A percentile compares a stretch with the other conserved stretches of the same genome.
Conservation (phyloP, 306 rosid species). For the Rubus parviflorus region DNA sequence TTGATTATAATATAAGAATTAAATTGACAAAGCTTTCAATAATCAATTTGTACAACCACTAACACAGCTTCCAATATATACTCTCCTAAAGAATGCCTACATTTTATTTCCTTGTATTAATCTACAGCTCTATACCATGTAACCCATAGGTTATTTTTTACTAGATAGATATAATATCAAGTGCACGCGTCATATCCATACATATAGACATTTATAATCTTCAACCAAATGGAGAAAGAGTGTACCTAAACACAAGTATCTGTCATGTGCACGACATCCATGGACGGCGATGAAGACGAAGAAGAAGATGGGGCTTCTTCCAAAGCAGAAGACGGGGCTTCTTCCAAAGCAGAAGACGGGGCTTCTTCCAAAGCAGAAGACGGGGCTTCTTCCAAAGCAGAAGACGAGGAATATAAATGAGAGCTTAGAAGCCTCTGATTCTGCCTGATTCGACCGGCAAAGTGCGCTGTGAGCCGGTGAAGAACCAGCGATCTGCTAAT, state of each 20-base stretch:
- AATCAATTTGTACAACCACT: slow-evolving; percentile 26
- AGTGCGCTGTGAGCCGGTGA: slow-evolving; percentile 39
- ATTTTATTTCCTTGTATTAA: slow-evolving; percentile 39
- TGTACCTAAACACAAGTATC: slow-evolving; percentile 71
- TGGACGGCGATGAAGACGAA: slow-evolving; percentile 34
- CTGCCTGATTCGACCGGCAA: slow-evolving; percentile 52
- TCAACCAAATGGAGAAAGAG: too few species aligned
- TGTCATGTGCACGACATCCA: slow-evolving; percentile 57
- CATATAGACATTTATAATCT: too few species aligned
- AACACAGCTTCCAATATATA: slow-evolving; percentile 9
- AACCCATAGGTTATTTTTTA: too few species aligned
- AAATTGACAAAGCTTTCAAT: slow-evolving; percentile 6
- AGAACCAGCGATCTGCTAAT: not conserved
- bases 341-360: too few species aligned
- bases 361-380: slow-evolving; percentile 48
- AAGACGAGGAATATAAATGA: slow-evolving; percentile 33
- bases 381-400: slow-evolving; percentile 48
- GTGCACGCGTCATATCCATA: too few species aligned
- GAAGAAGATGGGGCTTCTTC: too few species aligned
- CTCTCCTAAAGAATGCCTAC: slow-evolving; percentile 31
- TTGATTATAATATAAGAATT: not conserved
- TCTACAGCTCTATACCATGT: slow-evolving; percentile 82
- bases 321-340: too few species aligned
- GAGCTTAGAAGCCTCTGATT: slow-evolving; percentile 53
- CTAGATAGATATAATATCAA: too few species aligned